phyloP scores from a whole-genome alignment of 2,329 filamentous ascomycete genomes.

The Exophiala sp. region DNA sequence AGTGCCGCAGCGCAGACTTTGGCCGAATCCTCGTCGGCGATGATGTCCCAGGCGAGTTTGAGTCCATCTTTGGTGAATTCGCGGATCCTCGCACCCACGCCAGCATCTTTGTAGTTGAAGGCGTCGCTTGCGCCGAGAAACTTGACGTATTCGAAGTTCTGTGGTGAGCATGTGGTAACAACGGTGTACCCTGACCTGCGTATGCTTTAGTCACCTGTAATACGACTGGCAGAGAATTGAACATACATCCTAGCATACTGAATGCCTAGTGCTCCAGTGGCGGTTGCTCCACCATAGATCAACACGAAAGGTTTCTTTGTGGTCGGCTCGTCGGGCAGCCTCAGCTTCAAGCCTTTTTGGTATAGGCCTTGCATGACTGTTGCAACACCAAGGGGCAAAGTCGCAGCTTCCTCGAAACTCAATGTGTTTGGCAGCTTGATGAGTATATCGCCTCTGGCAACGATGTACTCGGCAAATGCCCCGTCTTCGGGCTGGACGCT shows the following conservation, averaged over 20 bases:
- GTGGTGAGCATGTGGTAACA: constrained; percentile 37
- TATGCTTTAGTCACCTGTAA: not conserved
- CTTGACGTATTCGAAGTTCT: constrained; percentile 45
- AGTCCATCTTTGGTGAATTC: constrained; percentile 36
- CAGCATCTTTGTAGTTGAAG: constrained; percentile 46
- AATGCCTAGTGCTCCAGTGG: constrained; percentile 40
- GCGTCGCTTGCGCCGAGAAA: constrained; percentile 42
- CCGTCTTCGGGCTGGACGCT: constrained; percentile 29
- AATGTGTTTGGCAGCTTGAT: constrained; percentile 32
- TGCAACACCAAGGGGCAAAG: constrained; percentile 30
- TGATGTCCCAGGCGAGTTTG: constrained; percentile 37
- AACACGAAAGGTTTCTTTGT: constrained; percentile 33
- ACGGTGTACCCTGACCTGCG: constrained; percentile 39
- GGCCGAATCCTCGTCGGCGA: constrained; percentile 30
- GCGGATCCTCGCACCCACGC: constrained; percentile 32
- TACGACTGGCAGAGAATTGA: constrained; percentile 4
- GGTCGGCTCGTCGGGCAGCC: constrained; percentile 24
- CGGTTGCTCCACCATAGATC: constrained; percentile 44
- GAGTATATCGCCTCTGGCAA: constrained; percentile 29
- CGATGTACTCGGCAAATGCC: constrained; percentile 37
- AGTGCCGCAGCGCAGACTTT: constrained; percentile 35
- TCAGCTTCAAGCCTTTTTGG: constrained; percentile 21
- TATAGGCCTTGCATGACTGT: constrained; percentile 16
- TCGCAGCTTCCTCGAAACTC: constrained; percentile 32
- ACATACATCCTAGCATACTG: constrained; percentile 38